Evolutionary conservation across 192 early-diverging fungal genomes (phyloP).

Genomic region (Entomortierella parvispora): DNA sequence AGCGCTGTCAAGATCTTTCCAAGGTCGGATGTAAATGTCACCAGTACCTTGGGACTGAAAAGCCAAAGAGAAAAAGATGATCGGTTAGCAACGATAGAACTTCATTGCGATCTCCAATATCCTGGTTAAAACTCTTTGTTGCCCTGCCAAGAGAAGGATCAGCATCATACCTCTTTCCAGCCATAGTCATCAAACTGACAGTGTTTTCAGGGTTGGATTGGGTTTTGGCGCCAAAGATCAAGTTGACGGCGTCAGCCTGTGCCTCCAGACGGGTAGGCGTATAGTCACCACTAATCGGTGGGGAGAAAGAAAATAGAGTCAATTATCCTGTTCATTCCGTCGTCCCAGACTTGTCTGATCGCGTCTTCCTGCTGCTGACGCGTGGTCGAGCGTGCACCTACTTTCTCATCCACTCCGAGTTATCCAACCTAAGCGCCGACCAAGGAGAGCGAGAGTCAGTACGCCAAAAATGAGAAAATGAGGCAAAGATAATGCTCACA

Average conservation of each 20-base stretch:
- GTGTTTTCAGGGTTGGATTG: slow-evolving; percentile 95
- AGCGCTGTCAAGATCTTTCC: slow-evolving; percentile 91
- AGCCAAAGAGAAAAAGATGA: neutral
- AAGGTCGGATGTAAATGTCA: slow-evolving; percentile 88
- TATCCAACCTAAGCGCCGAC: slow-evolving; percentile 86
- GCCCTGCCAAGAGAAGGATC: too few relatives aligned
- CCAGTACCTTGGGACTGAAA: slow-evolving; percentile 90
- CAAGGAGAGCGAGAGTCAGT: neutral
- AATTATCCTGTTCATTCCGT: neutral
- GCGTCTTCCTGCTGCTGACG: too few relatives aligned
- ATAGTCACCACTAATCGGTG: slow-evolving; percentile 87
- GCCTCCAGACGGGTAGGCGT: slow-evolving; percentile 93
- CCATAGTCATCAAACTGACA: slow-evolving; percentile 94
- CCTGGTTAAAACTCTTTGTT: too few relatives aligned
- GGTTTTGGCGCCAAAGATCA: slow-evolving; percentile 91
- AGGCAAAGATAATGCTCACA: neutral
- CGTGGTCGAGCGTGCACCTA: slow-evolving; percentile 11
- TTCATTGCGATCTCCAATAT: neutral
- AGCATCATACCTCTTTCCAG: slow-evolving; percentile 93
- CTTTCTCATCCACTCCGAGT: slow-evolving; percentile 97
- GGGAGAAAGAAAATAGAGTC: neutral
- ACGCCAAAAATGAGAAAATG: neutral
- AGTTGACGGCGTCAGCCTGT: slow-evolving; percentile 92
- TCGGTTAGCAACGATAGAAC: neutral
- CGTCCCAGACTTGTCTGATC: too few relatives aligned